phyloP scores from a whole-genome alignment of 129 eudicot species.

The Dittrichia graveolens region DNA sequence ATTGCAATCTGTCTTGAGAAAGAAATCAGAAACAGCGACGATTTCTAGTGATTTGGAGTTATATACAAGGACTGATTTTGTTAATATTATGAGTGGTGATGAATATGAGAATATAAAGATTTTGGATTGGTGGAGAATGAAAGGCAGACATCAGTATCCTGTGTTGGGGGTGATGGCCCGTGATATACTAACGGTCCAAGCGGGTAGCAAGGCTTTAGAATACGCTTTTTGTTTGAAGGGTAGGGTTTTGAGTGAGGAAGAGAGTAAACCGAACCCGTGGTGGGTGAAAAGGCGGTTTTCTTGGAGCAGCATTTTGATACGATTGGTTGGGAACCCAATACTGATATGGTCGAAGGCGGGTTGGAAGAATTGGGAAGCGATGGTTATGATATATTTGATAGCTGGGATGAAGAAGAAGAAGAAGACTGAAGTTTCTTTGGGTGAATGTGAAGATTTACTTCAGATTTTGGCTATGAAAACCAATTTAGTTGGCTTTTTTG shows the following conservation, averaged over 20 bases:
- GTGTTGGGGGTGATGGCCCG: conserved; percentile 16
- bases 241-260: conserved; percentile 7
- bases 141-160: conserved; percentile 23
- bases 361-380: not conserved
- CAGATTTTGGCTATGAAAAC: too few relatives aligned
- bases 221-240: conserved; percentile 25
- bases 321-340: not conserved
- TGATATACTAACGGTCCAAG: conserved; percentile 21
- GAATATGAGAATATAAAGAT: conserved; percentile 8
- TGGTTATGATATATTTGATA: not conserved
- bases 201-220: not conserved
- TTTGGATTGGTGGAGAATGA: conserved; percentile 23
- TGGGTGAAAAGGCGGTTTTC: conserved; percentile 15
- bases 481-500: too few relatives aligned
- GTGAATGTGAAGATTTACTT: not conserved
- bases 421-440: not conserved
- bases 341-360: not conserved
- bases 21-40: not conserved
- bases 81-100: conserved; percentile 14
- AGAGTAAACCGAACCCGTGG: not conserved
- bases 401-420: not conserved
- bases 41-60: conserved; percentile 20
- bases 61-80: conserved; percentile 16
- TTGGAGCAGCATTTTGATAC: conserved; percentile 27
- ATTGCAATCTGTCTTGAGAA: conserved; percentile 2